Percentiles rank a stretch among this genome's conserved stretches.
Evolutionary conservation across 805 yeast species (phyloP).

Genomic region (Lachancea fermentati): DNA sequence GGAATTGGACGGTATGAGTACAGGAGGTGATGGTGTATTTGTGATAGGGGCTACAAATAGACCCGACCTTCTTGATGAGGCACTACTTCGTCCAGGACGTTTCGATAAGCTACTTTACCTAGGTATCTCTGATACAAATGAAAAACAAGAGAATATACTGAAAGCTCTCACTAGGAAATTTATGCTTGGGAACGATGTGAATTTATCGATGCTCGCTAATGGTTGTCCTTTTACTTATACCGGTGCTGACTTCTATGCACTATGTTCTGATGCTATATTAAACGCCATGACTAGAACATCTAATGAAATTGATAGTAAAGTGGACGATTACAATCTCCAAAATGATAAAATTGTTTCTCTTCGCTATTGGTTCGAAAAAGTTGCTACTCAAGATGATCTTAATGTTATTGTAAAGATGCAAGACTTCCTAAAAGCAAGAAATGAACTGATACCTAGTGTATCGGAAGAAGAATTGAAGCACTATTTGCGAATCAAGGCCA

Average conservation of each 20-base stretch:
- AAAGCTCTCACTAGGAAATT: slow-evolving; percentile 87
- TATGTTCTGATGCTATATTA: slow-evolving; percentile 92
- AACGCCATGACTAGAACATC: slow-evolving; percentile 95
- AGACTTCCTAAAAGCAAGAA: slow-evolving; percentile 75
- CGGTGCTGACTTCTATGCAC: slow-evolving; percentile 96
- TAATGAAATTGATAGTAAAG: slow-evolving; percentile 60
- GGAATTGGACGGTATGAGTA: slow-evolving; percentile 93
- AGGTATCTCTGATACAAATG: slow-evolving; percentile 88
- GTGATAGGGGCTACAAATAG: slow-evolving; percentile 99
- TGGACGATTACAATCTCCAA: slow-evolving; percentile 44
- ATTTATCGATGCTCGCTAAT: slow-evolving; percentile 53
- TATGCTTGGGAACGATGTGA: slow-evolving; percentile 52
- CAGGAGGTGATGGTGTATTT: slow-evolving; percentile 79
- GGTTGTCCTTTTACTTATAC: slow-evolving; percentile 86
- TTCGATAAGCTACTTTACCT: slow-evolving; percentile 92
- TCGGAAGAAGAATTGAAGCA: slow-evolving; percentile 82
- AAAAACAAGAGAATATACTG: slow-evolving; percentile 78
- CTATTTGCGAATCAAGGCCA: slow-evolving; percentile 69
- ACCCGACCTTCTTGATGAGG: slow-evolving; percentile 93
- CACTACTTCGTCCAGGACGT: slow-evolving; percentile 87
- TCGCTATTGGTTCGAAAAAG: slow-evolving; percentile 87
- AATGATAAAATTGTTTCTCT: slow-evolving; percentile 48
- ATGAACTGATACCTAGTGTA: slow-evolving; percentile 75
- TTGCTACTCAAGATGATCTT: slow-evolving; percentile 61
- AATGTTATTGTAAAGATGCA: slow-evolving; percentile 60